Evolutionary conservation across 768 basidiomycete genomes (phyloP).

Genomic region (Termitomyces sp.): DNA sequence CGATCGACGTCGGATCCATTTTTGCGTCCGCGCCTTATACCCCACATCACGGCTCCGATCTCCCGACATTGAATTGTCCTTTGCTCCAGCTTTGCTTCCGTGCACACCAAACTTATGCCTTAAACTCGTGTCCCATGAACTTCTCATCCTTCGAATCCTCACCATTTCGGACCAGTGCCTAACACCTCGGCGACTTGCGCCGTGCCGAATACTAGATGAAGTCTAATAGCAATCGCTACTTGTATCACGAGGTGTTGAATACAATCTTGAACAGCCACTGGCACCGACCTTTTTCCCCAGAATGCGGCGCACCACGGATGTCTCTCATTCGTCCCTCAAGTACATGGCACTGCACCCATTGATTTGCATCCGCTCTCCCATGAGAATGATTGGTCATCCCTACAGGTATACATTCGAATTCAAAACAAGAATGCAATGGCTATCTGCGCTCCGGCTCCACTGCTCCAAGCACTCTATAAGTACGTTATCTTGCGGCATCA

Average conservation of each 20-base stretch:
- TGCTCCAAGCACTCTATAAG: neutral
- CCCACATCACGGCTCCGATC: constrained; percentile 17
- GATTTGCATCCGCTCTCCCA: neutral
- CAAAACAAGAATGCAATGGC: neutral
- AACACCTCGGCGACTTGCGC: neutral
- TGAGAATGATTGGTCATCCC: neutral
- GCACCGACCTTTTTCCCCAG: constrained; percentile 4
- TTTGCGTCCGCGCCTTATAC: constrained; percentile 8
- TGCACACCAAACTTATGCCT: too few species aligned
- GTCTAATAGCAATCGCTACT: neutral
- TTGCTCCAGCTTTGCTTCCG: neutral
- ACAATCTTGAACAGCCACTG: too few species aligned
- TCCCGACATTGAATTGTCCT: too few species aligned
- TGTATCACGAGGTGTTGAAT: too few species aligned
- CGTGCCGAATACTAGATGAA: neutral
- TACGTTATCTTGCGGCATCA: neutral
- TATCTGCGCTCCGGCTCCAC: neutral
- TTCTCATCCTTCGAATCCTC: neutral
- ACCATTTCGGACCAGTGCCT: neutral
- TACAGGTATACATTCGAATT: neutral
- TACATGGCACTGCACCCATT: neutral
- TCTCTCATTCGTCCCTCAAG: neutral
- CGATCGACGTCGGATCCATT: constrained; percentile 17
- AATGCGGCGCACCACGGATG: neutral
- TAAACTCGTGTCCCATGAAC: neutral